Base-by-base conservation (phyloP, 768 basidiomycete species). In the Xanthoconium purpureum region DNA sequence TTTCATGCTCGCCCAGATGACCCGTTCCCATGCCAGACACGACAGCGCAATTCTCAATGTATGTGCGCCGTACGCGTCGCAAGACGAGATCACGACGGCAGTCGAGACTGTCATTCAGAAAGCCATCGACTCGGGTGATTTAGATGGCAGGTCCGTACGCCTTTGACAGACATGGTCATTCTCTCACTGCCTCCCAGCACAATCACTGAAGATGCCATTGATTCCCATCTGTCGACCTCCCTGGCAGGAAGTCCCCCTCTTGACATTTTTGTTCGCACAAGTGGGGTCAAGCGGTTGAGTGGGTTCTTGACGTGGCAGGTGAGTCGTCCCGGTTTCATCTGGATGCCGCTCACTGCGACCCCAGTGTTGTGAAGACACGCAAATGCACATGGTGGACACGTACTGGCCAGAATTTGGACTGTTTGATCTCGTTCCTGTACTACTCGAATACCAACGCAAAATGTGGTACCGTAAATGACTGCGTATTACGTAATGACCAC, bases 291-390 rank as follows among this genome's bases (percentile, higher is more conserved):
- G 11, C 67, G 68, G 8, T 6, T 70, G 9, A 70, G 68, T 65
- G 93, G 97, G 63, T 99, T 86, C 67, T 71, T 98, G 68, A 82
- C 95, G 15, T 99, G 96, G 97, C 97, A 99, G 89, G 95, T 90
- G 54, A n/a, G 20, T 18, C 7, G 28, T 1, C 5, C 1, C 6
- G 7, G 13, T 3, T 3, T 5, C 7, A 20, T 13, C 20, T 24
- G 1, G 28, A 28, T 36, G 6, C 3, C 17, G 49, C 55, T 56
- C 33, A 29, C 36, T 24, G 28, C 17, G 9, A 9, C 10, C 36
- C 11, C 65, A 97, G 92, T 85, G 86, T 58, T 87, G 80, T 51
- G 87, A 95, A 64, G 71, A 88, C 60, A 92, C 93, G 0, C 92
- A 95, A 62, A 73, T 99, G 10, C 92, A 98, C 66, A 94, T 97